phyloP scores from a whole-genome alignment of 78 protist species.

The Monocercomonoides exilis region DNA sequence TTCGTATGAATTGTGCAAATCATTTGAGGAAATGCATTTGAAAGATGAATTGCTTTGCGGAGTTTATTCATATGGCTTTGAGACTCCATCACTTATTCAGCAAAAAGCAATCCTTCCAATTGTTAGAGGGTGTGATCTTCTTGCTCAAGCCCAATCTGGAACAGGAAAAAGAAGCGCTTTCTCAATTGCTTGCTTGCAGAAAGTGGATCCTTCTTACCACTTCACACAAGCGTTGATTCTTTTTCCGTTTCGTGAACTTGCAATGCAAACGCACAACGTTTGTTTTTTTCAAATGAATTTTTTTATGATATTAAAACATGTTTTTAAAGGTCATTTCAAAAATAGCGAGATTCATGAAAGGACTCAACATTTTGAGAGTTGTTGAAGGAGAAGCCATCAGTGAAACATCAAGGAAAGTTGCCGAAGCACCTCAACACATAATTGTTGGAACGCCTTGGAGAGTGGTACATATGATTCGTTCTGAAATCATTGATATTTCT shows the following conservation, averaged over 20 bases:
- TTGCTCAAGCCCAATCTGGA: no score
- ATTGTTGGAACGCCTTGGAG: slow-evolving; percentile 99
- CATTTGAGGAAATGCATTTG: no score
- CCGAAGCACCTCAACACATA: slow-evolving; percentile 76
- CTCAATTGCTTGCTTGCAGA: no score
- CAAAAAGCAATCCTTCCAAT: no score
- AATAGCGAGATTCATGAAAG: slow-evolving; percentile 81
- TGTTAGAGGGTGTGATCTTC: no score
- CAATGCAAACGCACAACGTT: slow-evolving; percentile 84
- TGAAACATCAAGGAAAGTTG: slow-evolving; percentile 72
- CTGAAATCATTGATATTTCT: slow-evolving; percentile 81
- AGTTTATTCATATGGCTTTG: no score
- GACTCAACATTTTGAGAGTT: slow-evolving; percentile 76
- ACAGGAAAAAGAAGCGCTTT: no score
- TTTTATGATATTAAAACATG: not conserved
- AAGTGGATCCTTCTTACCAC: no score
- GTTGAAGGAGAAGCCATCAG: slow-evolving; percentile 92
- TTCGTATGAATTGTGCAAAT: no score
- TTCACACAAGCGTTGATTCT: slow-evolving; percentile 84
- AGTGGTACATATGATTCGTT: slow-evolving; percentile 89
- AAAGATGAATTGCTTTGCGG: no score
- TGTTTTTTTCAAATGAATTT: slow-evolving; percentile 4
- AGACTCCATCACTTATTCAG: no score
- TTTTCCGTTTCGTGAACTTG: slow-evolving; percentile 93
- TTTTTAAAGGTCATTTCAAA: slow-evolving; percentile 44